phyloP scores from a whole-genome alignment of 768 basidiomycete species.

The Kwoniella dejecticola region DNA sequence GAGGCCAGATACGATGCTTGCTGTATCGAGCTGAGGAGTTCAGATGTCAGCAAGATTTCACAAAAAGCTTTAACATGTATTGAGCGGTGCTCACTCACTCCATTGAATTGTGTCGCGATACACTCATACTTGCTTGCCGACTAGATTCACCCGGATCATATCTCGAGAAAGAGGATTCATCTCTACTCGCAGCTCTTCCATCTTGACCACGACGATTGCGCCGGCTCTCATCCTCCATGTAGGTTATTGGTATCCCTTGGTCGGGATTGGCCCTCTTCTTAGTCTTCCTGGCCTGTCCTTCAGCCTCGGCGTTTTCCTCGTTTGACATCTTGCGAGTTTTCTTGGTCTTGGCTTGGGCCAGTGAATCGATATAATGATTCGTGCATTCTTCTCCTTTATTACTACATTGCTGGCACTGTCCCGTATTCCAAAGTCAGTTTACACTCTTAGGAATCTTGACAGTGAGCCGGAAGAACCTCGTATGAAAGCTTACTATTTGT shows the following conservation, averaged over 20 bases:
- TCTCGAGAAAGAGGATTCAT: neutral
- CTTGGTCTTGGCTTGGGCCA: conserved; percentile 31
- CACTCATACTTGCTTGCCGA: conserved; percentile 6
- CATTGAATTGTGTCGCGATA: neutral
- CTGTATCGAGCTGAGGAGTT: neutral
- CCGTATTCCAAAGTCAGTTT: neutral
- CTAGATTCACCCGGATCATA: conserved; percentile 14
- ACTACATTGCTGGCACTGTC: conserved; percentile 41
- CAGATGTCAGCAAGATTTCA: neutral
- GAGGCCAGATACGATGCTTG: neutral
- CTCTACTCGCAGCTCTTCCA: neutral
- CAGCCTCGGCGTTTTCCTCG: conserved; percentile 4
- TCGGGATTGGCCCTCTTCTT: neutral
- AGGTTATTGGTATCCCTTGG: too few species aligned
- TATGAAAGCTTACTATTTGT: conserved; percentile 28
- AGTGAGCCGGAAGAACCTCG: neutral
- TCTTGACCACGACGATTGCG: neutral
- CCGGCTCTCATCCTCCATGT: neutral
- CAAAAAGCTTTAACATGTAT: neutral
- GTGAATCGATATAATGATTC: conserved; percentile 36
- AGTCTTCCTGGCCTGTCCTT: neutral
- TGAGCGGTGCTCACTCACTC: conserved; percentile 11
- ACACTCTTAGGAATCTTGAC: neutral
- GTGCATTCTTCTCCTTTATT: conserved; percentile 34
- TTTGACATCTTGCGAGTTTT: conserved; percentile 14